phyloP scores from a whole-genome alignment of 345 rosid genomes.

The Eucalyptus guilfoylei region DNA sequence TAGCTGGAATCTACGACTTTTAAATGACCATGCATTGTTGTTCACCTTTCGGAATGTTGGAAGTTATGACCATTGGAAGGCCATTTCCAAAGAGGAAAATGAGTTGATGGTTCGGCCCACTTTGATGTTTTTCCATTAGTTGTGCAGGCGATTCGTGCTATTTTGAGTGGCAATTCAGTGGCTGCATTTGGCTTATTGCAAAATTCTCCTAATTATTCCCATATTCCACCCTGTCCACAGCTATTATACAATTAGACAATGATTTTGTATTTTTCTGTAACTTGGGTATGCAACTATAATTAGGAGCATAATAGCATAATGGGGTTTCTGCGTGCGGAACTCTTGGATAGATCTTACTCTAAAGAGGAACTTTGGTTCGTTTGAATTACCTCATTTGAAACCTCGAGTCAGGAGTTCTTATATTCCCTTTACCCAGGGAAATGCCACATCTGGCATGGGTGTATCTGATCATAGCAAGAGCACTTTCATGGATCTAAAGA shows the following conservation, averaged over 20 bases:
- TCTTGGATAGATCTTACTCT: not conserved
- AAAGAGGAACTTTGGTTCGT: not conserved
- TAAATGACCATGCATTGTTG: not conserved
- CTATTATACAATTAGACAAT: not conserved
- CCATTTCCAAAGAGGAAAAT: not conserved
- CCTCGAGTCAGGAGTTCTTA: not conserved
- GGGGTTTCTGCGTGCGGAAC: not conserved
- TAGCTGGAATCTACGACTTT: not conserved
- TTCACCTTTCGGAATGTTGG: not conserved
- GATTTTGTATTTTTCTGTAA: not conserved
- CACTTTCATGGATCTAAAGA: slow-evolving; percentile 6
- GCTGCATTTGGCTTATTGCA: not conserved
- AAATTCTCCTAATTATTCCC: not conserved
- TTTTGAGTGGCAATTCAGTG: not conserved
- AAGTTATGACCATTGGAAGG: not conserved
- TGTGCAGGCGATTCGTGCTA: not conserved
- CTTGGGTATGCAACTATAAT: not conserved
- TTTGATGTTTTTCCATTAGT: not conserved
- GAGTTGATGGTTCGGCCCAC: not conserved
- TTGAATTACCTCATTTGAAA: not conserved
- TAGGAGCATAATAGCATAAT: not conserved
- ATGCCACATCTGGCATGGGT: slow-evolving; percentile 69
- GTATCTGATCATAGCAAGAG: slow-evolving; percentile 47
- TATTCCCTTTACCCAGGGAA: slow-evolving; percentile 25
- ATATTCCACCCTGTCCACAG: not conserved